These are phyloP conservation scores for Zelonia costaricensis DNA, from an alignment of 208 protist genomes.

Conservation along the genomic window DNA sequence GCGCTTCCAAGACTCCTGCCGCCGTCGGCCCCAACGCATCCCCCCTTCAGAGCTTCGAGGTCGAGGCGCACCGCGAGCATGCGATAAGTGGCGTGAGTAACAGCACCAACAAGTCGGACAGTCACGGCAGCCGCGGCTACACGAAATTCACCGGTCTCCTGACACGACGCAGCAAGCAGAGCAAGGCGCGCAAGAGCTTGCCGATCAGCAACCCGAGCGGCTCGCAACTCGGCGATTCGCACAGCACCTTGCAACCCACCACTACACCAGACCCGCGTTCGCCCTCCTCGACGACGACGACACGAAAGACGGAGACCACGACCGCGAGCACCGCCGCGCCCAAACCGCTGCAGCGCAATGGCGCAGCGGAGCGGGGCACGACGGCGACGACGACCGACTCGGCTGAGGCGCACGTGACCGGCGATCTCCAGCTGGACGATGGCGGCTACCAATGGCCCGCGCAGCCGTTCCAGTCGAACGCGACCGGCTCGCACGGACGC, in stretches of 20 bases:
- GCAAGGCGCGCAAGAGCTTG: slow-evolving; percentile 7
- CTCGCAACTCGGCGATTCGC: background rate
- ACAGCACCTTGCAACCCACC: background rate
- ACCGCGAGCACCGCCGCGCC: background rate
- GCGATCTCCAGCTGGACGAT: slow-evolving; percentile 1
- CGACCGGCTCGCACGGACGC: background rate
- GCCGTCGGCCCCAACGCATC: too few species aligned
- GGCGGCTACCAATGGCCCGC: slow-evolving; percentile 24
- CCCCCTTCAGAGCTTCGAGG: too few species aligned
- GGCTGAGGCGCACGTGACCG: background rate
- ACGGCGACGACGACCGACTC: too few species aligned
- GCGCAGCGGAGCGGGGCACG: too few species aligned
- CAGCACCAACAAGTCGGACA: slow-evolving; percentile 1
- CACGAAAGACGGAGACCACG: too few species aligned
- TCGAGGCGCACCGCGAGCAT: too few species aligned
- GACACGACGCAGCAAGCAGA: slow-evolving; percentile 2
- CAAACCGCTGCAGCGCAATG: slow-evolving; percentile 8
- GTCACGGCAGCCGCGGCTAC: slow-evolving; percentile 6
- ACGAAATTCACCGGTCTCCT: slow-evolving; percentile 10
- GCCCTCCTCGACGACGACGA: too few species aligned
- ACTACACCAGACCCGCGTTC: too few species aligned
- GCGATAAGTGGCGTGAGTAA: too few species aligned
- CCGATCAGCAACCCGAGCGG: background rate
- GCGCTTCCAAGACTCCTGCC: too few species aligned
- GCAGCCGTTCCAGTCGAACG: background rate